Conservation (phyloP, 768 basidiomycete genomes). For the Agrocybe praecox region DNA sequence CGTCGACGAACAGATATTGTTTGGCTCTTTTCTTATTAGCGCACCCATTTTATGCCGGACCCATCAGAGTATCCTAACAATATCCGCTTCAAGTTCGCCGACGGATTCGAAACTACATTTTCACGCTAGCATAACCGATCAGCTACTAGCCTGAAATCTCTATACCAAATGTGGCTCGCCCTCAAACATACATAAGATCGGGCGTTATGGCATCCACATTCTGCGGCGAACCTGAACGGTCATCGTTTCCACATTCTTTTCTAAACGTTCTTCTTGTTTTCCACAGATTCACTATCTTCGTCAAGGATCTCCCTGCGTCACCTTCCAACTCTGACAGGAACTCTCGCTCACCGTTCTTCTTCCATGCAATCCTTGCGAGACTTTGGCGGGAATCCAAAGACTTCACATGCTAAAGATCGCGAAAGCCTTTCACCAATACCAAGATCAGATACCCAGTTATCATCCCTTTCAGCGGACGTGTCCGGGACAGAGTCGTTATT, state of each 20-base stretch:
- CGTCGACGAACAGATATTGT: too few species aligned
- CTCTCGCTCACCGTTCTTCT: not conserved
- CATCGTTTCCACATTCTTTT: not conserved
- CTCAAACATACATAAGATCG: not conserved
- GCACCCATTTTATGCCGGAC: not conserved
- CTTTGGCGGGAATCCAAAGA: not conserved
- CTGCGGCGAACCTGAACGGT: not conserved
- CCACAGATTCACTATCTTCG: not conserved
- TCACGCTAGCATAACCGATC: not conserved
- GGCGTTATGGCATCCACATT: not conserved
- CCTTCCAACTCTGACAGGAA: not conserved
- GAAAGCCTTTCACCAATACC: slow-evolving; percentile 5
- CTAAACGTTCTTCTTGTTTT: not conserved
- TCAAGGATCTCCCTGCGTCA: not conserved
- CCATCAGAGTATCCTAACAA: not conserved
- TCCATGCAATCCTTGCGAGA: not conserved
- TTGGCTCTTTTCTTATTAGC: not conserved
- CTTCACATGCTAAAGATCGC: not conserved
- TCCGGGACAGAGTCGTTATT: slow-evolving; percentile 15
- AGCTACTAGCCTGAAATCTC: not conserved
- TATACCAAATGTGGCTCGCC: not conserved
- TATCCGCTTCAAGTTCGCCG: not conserved
- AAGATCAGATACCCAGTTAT: slow-evolving; percentile 12
- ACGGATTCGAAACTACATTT: not conserved
- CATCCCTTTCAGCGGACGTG: slow-evolving; percentile 15